These are phyloP conservation scores for Mycena galericulata DNA, from an alignment of 768 basidiomycete species.

Conservation along the genomic window DNA sequence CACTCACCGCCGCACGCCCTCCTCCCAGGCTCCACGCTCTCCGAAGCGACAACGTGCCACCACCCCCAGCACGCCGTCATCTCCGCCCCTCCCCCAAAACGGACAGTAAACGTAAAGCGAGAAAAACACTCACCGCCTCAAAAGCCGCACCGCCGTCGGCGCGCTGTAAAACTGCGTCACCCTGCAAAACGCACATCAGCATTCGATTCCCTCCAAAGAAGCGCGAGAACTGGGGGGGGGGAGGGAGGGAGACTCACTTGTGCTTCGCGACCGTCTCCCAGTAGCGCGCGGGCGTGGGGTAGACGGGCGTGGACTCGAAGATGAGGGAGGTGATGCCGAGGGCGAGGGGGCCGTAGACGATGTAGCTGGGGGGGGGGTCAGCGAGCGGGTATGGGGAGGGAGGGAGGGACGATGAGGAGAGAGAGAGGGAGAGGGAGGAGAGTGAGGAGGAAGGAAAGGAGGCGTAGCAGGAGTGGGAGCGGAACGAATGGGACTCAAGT, in stretches of 20 bases:
- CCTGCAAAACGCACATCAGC: conserved; percentile 46
- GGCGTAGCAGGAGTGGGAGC: background rate
- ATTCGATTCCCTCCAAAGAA: no score
- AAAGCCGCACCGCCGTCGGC: conserved; percentile 93
- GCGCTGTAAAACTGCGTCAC: conserved; percentile 97
- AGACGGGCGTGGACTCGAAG: conserved; percentile 97
- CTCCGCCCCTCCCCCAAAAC: no score
- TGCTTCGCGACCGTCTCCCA: conserved; percentile 96
- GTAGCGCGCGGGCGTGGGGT: conserved; percentile 96
- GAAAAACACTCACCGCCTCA: conserved; percentile 61
- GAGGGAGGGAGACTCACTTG: conserved; percentile 29
- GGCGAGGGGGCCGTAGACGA: conserved; percentile 94
- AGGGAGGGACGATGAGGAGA: background rate
- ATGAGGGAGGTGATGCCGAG: conserved; percentile 88
- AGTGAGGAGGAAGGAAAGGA: conserved; percentile 6
- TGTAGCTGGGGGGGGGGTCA: conserved; percentile 65
- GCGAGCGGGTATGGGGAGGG: background rate
- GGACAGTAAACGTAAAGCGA: no score
- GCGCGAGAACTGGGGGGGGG: no score
- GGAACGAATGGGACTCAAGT: no score
- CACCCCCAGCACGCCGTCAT: no score
- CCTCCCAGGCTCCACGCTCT: no score
- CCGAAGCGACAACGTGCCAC: no score
- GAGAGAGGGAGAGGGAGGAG: background rate
- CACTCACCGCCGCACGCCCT: no score